A percentile compares a stretch with the other conserved stretches of the same genome.
Evolutionary conservation across 352 stramenopile genomes (phyloP).

Genomic region (Thraustochytrium sp.): DNA sequence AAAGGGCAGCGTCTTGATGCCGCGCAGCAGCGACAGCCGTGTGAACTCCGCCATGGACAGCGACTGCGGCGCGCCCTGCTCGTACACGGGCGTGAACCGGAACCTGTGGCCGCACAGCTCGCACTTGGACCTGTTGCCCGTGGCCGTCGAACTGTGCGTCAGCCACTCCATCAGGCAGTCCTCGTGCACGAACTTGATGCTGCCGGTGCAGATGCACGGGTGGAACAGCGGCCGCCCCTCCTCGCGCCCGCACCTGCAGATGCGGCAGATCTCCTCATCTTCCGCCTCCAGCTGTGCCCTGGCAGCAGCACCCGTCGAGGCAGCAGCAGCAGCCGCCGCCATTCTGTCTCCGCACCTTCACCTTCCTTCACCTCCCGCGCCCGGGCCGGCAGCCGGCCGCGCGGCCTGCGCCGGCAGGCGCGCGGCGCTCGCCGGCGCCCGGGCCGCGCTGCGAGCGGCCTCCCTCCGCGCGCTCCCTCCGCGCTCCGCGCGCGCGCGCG

Average conservation of each 20-base stretch:
- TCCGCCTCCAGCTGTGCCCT: too few relatives aligned
- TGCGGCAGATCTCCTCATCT: conserved; percentile 38
- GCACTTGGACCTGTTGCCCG: conserved; percentile 68
- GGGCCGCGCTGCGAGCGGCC: too few relatives aligned
- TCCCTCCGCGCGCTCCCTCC: too few relatives aligned
- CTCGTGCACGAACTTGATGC: conserved; percentile 81
- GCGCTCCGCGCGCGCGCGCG: too few relatives aligned
- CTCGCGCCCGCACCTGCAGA: conserved; percentile 41
- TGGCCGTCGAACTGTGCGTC: conserved; percentile 61
- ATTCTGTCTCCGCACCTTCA: too few relatives aligned
- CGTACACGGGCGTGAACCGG: conserved; percentile 78
- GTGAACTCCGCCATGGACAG: neutral
- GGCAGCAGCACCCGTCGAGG: too few relatives aligned
- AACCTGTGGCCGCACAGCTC: conserved; percentile 83
- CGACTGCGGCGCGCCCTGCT: neutral
- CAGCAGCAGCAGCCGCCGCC: too few relatives aligned
- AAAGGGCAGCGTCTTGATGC: neutral
- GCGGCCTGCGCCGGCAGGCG: too few relatives aligned
- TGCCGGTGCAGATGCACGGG: conserved; percentile 74
- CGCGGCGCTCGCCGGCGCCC: too few relatives aligned
- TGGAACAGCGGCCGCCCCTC: conserved; percentile 30
- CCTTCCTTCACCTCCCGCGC: too few relatives aligned
- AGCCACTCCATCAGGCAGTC: conserved; percentile 86
- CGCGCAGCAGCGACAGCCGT: neutral
- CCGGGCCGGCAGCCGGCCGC: too few relatives aligned